Conservation (phyloP, 1,139 yeast genomes). For the Kodamaea plutei region DNA sequence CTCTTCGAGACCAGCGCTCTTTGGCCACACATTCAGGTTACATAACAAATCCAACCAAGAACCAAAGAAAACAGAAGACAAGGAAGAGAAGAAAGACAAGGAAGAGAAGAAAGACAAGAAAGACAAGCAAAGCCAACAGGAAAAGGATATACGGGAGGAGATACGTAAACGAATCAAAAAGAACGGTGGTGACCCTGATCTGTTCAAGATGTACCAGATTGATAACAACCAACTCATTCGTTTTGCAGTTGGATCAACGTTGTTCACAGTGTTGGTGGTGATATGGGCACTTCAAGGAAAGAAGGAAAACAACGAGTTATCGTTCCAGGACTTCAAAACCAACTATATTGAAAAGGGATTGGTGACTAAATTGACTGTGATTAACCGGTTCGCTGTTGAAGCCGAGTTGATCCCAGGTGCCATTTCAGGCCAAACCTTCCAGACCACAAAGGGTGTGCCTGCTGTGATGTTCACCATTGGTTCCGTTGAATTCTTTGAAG, state of each 20-base stretch:
- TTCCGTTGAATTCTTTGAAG: conserved; percentile 69
- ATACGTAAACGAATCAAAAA: conserved; percentile 29
- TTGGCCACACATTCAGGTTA: too few species aligned
- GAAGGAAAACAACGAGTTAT: conserved; percentile 43
- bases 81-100: too few species aligned
- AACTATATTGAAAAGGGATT: conserved; percentile 80
- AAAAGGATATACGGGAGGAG: conserved; percentile 29
- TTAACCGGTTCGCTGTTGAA: conserved; percentile 75
- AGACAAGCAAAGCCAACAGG: conserved; percentile 11
- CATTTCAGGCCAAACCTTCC: conserved; percentile 36
- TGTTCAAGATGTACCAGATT: conserved; percentile 30
- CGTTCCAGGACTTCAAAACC: conserved; percentile 88
- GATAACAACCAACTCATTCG: conserved; percentile 21
- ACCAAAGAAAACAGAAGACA: too few species aligned
- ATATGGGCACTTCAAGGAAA: conserved; percentile 6
- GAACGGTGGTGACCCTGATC: conserved; percentile 26
- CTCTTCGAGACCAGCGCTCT: too few species aligned
- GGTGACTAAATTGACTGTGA: conserved; percentile 70
- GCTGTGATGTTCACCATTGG: conserved; percentile 67
- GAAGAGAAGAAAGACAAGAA: conserved; percentile 3
- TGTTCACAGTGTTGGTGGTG: conserved; percentile 12
- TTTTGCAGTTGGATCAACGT: conserved; percentile 11
- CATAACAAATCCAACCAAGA: too few species aligned
- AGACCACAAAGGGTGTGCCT: conserved; percentile 33
- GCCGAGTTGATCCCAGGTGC: conserved; percentile 66